Conservation (phyloP, 1,284 basidiomycete genomes). For the Tremellales sp. region DNA sequence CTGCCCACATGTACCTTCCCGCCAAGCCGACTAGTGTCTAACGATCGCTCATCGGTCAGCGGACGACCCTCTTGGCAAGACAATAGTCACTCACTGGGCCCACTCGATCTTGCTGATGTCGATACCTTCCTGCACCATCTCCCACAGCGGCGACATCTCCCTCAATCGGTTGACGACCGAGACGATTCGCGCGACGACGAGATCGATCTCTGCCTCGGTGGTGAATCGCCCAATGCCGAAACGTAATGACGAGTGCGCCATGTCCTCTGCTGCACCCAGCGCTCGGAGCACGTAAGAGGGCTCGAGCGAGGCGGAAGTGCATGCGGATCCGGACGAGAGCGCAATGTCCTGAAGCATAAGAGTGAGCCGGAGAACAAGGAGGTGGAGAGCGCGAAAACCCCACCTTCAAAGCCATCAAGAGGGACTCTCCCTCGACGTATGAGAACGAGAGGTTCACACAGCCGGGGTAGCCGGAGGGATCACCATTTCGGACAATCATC, state of each 20-base stretch:
- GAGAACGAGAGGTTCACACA: slow-evolving; percentile 95
- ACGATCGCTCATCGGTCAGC: background rate
- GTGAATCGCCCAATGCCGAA: slow-evolving; percentile 99
- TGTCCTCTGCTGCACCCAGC: slow-evolving; percentile 93
- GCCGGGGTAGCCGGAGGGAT: slow-evolving; percentile 79
- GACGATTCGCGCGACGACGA: slow-evolving; percentile 85
- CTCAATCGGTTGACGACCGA: slow-evolving; percentile 71
- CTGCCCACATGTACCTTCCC: background rate
- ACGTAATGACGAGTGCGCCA: slow-evolving; percentile 96
- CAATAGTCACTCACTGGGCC: slow-evolving; percentile 46
- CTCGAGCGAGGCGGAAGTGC: slow-evolving; percentile 96
- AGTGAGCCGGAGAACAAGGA: background rate
- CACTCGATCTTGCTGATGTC: slow-evolving; percentile 91
- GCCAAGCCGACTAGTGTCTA: slow-evolving; percentile 3
- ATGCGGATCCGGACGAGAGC: slow-evolving; percentile 95
- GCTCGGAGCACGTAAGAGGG: slow-evolving; percentile 98
- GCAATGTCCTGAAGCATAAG: slow-evolving; percentile 70
- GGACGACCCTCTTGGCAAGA: background rate
- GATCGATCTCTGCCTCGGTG: slow-evolving; percentile 95
- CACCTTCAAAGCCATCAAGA: slow-evolving; percentile 92
- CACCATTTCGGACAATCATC: slow-evolving; percentile 91
- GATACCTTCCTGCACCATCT: slow-evolving; percentile 97
- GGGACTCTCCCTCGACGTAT: slow-evolving; percentile 95
- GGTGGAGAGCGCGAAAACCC: slow-evolving; percentile 1
- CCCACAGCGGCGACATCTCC: slow-evolving; percentile 88